Conservation (phyloP, 192 early-diverging fungal species). For the Coemansia sp. region DNA sequence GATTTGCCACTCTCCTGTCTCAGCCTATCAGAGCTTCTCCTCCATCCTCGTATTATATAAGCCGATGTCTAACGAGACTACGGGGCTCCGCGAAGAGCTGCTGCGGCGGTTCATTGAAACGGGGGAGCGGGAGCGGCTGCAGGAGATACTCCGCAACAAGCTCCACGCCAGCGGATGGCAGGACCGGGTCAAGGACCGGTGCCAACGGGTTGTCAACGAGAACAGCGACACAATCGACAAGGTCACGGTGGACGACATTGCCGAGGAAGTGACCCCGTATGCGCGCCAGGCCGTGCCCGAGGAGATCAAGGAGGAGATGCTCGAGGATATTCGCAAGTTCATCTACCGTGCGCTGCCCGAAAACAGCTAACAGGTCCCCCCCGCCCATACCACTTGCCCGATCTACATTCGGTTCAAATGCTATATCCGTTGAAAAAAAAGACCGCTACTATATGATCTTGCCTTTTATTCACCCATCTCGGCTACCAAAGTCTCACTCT, state of each 20-base stretch:
- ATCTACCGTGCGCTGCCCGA: constrained; percentile 37
- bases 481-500: too few species aligned
- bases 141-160: constrained; percentile 45
- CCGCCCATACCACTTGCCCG: too few species aligned
- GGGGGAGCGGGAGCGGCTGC: constrained; percentile 46
- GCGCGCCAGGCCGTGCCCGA: constrained; percentile 37
- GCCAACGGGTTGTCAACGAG: constrained; percentile 38
- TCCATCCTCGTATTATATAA: too few species aligned
- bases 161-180: constrained; percentile 47
- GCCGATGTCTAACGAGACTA: constrained; percentile 25
- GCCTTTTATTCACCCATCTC: too few species aligned
- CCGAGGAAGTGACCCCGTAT: constrained; percentile 40
- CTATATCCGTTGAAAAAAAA: too few species aligned
- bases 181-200: constrained; percentile 45
- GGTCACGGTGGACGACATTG: constrained; percentile 41
- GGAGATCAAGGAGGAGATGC: constrained; percentile 38
- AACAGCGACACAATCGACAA: constrained; percentile 15
- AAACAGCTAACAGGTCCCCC: background rate
- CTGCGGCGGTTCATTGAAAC: constrained; percentile 46
- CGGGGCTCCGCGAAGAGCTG: constrained; percentile 40
- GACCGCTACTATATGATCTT: too few species aligned
- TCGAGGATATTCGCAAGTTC: constrained; percentile 42
- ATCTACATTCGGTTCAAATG: too few species aligned
- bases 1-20: too few species aligned
- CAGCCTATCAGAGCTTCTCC: too few species aligned